Percentiles rank a stretch among this genome's conserved stretches.
Conservation (phyloP, 495 filamentous ascomycete genomes). For the Xylaria flabelliformis region DNA sequence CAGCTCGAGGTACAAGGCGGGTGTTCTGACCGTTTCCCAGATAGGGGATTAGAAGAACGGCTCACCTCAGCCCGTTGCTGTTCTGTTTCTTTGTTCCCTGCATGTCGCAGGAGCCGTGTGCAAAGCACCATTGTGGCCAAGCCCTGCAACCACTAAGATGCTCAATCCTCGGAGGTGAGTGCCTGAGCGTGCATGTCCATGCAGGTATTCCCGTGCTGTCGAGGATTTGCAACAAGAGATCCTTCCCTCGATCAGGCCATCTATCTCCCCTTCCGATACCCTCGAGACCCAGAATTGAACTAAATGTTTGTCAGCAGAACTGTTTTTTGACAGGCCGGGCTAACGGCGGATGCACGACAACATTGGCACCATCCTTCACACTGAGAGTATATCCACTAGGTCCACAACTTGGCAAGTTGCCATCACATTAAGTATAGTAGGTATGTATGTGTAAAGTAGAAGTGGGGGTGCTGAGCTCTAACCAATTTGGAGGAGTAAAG, state of each 20-base stretch:
- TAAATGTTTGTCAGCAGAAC: conserved; percentile 2
- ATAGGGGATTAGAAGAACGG: not conserved
- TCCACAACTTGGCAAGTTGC: not conserved
- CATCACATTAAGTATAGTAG: not conserved
- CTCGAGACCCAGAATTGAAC: not conserved
- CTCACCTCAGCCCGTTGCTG: not conserved
- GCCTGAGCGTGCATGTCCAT: conserved; percentile 23
- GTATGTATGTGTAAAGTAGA: no score
- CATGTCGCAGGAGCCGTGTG: conserved; percentile 19
- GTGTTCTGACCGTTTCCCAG: not conserved
- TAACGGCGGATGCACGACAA: not conserved
- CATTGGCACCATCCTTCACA: not conserved
- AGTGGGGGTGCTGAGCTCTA: not conserved
- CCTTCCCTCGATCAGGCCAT: conserved; percentile 11
- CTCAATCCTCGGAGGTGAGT: not conserved
- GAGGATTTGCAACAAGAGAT: conserved; percentile 7
- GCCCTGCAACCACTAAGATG: not conserved
- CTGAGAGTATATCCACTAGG: not conserved
- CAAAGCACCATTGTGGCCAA: conserved; percentile 1
- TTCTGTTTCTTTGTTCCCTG: conserved; percentile 17
- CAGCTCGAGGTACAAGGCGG: not conserved
- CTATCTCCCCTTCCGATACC: not conserved
- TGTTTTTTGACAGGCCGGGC: not conserved
- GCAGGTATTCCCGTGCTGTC: not conserved
- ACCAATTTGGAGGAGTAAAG: not conserved